Base-by-base conservation (phyloP, 2,329 filamentous ascomycete genomes). In the Amauroascus niger region DNA sequence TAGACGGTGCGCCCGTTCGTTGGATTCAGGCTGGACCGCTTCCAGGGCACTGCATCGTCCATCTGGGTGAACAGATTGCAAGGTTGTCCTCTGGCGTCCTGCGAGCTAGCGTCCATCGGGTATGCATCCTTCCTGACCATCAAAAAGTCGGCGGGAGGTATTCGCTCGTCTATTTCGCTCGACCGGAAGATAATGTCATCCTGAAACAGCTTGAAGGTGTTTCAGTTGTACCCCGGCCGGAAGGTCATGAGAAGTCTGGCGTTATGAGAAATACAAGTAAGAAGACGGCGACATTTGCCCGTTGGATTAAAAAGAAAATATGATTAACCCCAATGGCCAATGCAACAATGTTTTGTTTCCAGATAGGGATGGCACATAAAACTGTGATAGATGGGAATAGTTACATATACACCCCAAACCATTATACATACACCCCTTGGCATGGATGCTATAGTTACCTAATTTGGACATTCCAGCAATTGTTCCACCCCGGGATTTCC, bases 91-190 rank as follows among this genome's bases (percentile, higher is more conserved):
- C 52, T 18, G 53, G 47, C 35, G 26, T 16, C 18, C 40, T 55
- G n/a, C 49, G 53, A 5, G 37, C 50, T 6, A 57, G 53, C 26
- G 50, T 57, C 13, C 53, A 57, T 37, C 56, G 56, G 24, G 53
- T 57, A 6, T 56, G 54, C 37, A 44, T 43, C 16, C 18, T 41
- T 14, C 40, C 49, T 5, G 46, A 50, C 1, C 14, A 35, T 13
- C 22, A 56, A 39, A 33, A 30, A 22, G 13, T 37, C 3, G 24
- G 18, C 6, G 22, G 52, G 3, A 52, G 55, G 11, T 53, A 49
- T 41, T 57, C 55, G 13, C 44, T 57, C 2, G 55, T 57, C 8
- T 57, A 57, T 50, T 57, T 57, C 22, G 54, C 52, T 7, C 48
- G 55, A 4, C 55, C 52, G 6, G 55, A 57, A 37, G 55, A 57